Base-by-base conservation (phyloP, 192 early-diverging fungal genomes). In the Helicostylum pulchrum region DNA sequence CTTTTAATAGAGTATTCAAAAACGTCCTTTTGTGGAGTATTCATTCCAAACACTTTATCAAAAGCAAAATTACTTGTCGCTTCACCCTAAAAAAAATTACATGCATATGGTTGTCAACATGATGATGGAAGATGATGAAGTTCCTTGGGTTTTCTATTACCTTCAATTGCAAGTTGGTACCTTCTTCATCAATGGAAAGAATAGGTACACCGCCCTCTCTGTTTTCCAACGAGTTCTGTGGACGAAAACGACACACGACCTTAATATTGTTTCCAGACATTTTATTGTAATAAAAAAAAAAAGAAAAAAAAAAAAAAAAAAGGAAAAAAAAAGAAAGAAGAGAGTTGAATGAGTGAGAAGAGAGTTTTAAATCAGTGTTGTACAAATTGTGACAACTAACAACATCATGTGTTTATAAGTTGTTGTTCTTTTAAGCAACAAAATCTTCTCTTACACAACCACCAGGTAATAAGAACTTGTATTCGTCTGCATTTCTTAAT, bases 171-270 rank as follows among this genome's bases (percentile, higher is more conserved):
- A 93, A 84, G 26, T 83, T 79, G 66, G 87, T 89, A 56, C 88
- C 84, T 67, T 78, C 83, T 26, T 87, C 88, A 69, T 94, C 87
- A 67, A 92, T 85, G 21, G 82, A 78, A 62, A 97, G 81, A 51
- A 95, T 87, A 55, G 90, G 89, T 52, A 90, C 90, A 66, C 95
- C 94, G 62, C 94, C 94, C 68, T 96, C 93, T 56, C 78, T 85
- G 55, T 91, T 87, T 83, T 99, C 97, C 26, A 92, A 76, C 46
- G 85, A 78, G 78, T 99, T 99, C 67, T 96, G 93, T 34, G 97
- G 97, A 53, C 95, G 85, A 77, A 99, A 97, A 62, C 97, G 90
- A 81, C 93, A 95, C 67, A 99, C 90, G 60, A 99, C 97, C 77
- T 91, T 92, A 79, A 99, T 97, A 77, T 92, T 95, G 71, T 90